Conservation (phyloP, 78 protist genomes). For the Creolimax fragrantissima region DNA sequence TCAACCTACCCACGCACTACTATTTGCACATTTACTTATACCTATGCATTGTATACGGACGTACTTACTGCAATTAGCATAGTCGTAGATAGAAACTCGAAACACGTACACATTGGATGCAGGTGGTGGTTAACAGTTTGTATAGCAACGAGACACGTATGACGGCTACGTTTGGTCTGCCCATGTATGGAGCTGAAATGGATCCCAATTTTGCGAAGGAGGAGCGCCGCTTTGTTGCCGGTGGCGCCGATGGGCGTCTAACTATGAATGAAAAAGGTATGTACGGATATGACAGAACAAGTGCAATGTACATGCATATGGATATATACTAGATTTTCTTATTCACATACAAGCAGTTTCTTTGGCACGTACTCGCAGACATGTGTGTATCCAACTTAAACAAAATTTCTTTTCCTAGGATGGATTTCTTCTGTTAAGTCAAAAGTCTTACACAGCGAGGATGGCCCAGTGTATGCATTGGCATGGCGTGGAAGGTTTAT, state of each 20-base stretch:
- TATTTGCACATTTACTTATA: too few species aligned
- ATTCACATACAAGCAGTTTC: too few species aligned
- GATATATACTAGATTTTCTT: too few species aligned
- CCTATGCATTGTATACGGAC: too few species aligned
- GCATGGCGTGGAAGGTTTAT: constrained; percentile 61
- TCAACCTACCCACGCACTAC: too few species aligned
- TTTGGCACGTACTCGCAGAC: too few species aligned
- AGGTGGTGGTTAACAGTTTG: neutral
- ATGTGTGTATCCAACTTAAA: too few species aligned
- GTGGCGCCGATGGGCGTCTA: constrained; percentile 77
- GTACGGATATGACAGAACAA: too few species aligned
- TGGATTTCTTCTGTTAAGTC: constrained; percentile 29
- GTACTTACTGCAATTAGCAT: too few species aligned
- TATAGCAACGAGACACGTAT: neutral
- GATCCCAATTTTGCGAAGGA: constrained; percentile 64
- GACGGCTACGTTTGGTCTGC: constrained; percentile 17
- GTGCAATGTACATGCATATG: too few species aligned
- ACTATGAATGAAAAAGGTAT: constrained; percentile 33
- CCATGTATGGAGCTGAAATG: constrained; percentile 67
- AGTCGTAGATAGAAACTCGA: too few species aligned
- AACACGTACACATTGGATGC: constrained; percentile 1
- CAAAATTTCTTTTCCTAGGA: too few species aligned
- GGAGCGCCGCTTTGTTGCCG: constrained; percentile 50
- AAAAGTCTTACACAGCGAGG: constrained; percentile 60
- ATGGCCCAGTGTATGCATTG: constrained; percentile 62